Evolutionary conservation across 257 asterid species (phyloP).

Genomic region (Gentiana macrophylla): DNA sequence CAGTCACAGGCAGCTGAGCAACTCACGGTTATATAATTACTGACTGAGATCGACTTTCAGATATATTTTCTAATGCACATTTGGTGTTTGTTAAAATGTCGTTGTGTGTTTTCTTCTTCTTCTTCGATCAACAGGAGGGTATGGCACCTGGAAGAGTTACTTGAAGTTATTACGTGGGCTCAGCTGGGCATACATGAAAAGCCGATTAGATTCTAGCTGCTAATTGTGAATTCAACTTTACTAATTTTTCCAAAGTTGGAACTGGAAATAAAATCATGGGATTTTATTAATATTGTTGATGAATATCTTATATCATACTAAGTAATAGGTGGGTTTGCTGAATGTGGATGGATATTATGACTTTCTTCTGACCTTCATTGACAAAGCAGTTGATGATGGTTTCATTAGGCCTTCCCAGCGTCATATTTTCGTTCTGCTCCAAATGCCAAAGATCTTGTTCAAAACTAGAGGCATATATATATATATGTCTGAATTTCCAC

Average conservation of each 20-base stretch:
- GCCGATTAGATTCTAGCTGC: too few relatives aligned
- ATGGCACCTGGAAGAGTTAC: constrained; percentile 70
- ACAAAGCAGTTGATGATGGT: constrained; percentile 78
- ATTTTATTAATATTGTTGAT: too few relatives aligned
- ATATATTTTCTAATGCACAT: too few relatives aligned
- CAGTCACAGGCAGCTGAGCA: too few relatives aligned
- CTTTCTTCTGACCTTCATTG: constrained; percentile 50
- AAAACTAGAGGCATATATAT: constrained; percentile 85
- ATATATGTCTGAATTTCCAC: too few relatives aligned
- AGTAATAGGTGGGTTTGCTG: constrained; percentile 59
- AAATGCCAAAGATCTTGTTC: constrained; percentile 50
- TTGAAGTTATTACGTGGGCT: constrained; percentile 71
- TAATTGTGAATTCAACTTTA: constrained; percentile 5
- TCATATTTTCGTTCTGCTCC: constrained; percentile 62
- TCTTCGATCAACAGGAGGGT: constrained; percentile 41
- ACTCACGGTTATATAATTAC: too few relatives aligned
- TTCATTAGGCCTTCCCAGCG: constrained; percentile 60
- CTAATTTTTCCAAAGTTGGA: too few relatives aligned
- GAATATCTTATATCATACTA: too few relatives aligned
- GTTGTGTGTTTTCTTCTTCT: too few relatives aligned
- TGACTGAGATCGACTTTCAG: too few relatives aligned
- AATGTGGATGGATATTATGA: constrained; percentile 73
- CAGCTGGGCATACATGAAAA: constrained; percentile 70
- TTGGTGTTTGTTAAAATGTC: too few relatives aligned
- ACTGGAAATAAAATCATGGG: too few relatives aligned